phyloP scores from a whole-genome alignment of 2,329 filamentous ascomycete genomes.

The Scopulariopsis brevicaulis region DNA sequence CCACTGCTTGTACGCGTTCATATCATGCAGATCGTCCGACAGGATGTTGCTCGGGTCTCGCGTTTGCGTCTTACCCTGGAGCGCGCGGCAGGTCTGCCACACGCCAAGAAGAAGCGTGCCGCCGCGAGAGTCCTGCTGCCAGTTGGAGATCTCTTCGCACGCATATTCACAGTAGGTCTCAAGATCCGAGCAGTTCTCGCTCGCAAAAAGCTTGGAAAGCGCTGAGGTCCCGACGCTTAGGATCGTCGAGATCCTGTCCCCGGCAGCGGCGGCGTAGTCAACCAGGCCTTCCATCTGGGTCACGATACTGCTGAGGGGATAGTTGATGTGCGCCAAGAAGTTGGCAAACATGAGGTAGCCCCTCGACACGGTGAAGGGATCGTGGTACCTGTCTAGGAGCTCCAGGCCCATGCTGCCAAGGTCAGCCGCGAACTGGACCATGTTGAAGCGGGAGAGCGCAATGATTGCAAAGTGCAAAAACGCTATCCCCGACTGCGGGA shows the following conservation, averaged over 20 bases:
- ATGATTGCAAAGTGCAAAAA: slow-evolving; percentile 61
- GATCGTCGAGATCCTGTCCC: slow-evolving; percentile 61
- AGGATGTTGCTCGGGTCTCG: slow-evolving; percentile 44
- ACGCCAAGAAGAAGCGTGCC: slow-evolving; percentile 57
- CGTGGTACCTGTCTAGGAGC: slow-evolving; percentile 50
- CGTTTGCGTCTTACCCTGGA: slow-evolving; percentile 61
- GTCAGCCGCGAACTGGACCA: slow-evolving; percentile 56
- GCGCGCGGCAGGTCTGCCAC: slow-evolving; percentile 54
- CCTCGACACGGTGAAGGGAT: slow-evolving; percentile 54
- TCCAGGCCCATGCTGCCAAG: slow-evolving; percentile 52
- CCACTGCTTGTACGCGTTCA: slow-evolving; percentile 48
- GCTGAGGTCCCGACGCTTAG: slow-evolving; percentile 59
- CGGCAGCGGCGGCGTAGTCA: slow-evolving; percentile 53
- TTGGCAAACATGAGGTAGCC: slow-evolving; percentile 58
- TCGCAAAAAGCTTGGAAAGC: slow-evolving; percentile 56
- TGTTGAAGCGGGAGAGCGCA: slow-evolving; percentile 57
- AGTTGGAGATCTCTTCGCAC: slow-evolving; percentile 63
- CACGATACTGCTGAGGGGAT: slow-evolving; percentile 46
- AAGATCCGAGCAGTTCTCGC: slow-evolving; percentile 56
- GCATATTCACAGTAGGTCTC: slow-evolving; percentile 60
- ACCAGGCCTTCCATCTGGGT: slow-evolving; percentile 52
- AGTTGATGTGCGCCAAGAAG: slow-evolving; percentile 60
- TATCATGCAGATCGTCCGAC: slow-evolving; percentile 56
- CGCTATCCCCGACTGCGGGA: slow-evolving; percentile 57
- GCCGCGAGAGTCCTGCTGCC: slow-evolving; percentile 60